Conservation (phyloP, 2,329 filamentous ascomycete species). For the Pseudogymnoascus sp. region DNA sequence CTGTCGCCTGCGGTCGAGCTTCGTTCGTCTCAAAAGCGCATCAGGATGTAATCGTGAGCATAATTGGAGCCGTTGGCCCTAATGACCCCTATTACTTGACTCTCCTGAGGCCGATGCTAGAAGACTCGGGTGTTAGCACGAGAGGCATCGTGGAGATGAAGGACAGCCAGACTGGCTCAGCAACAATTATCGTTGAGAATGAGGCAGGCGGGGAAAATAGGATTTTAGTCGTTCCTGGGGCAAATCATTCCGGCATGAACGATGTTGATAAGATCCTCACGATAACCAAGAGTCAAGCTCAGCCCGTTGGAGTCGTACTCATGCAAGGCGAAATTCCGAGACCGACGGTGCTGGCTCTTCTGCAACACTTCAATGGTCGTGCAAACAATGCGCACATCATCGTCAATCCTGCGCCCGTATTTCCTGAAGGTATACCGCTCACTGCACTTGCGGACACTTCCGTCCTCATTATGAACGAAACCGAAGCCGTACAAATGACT, state of each 20-base stretch:
- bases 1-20: conserved; percentile 12
- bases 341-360: background rate
- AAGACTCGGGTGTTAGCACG: conserved; percentile 11
- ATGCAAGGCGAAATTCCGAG: conserved; percentile 10
- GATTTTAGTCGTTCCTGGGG: conserved; percentile 9
- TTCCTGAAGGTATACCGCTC: conserved; percentile 9
- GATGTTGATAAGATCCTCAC: conserved; percentile 9
- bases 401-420: conserved; percentile 11
- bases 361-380: background rate
- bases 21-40: conserved; percentile 8
- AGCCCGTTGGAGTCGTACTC: background rate
- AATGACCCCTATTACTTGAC: conserved; percentile 3
- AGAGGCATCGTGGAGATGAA: background rate
- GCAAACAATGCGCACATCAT: background rate
- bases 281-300: background rate
- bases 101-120: conserved; percentile 8
- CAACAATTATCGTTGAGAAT: conserved; percentile 10
- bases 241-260: conserved; percentile 10
- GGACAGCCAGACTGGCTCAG: conserved; percentile 1
- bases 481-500: conserved; percentile 7
- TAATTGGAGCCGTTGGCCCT: conserved; percentile 15
- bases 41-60: conserved; percentile 8
- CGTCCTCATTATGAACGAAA: conserved; percentile 10
- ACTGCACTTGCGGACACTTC: background rate
- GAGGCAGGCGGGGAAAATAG: conserved; percentile 3